Evolutionary conservation across 371 early-diverging fungal species (phyloP).

Genomic region (Encephalitozoon hellem): DNA sequence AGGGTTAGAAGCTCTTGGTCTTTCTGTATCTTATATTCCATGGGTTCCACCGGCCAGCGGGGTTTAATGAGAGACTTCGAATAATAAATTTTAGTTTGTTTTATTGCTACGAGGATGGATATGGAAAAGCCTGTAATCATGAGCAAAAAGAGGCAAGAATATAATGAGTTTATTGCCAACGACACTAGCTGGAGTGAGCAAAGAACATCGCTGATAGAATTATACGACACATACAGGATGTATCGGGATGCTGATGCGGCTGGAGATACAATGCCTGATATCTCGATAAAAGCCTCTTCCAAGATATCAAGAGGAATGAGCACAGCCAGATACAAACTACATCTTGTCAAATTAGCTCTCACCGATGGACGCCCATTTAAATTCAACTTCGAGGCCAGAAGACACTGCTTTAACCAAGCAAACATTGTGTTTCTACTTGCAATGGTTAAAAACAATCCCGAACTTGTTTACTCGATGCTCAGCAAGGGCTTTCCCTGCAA

Average conservation of each 20-base stretch:
- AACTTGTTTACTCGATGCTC: constrained; percentile 51
- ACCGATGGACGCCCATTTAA: constrained; percentile 35
- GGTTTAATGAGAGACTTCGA: not conserved
- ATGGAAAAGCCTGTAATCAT: constrained; percentile 1
- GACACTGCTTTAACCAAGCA: constrained; percentile 22
- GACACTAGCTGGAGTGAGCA: constrained; percentile 38
- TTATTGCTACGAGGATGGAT: not conserved
- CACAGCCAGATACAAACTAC: constrained; percentile 12
- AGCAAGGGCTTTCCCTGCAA: constrained; percentile 42
- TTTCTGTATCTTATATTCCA: constrained; percentile 30
- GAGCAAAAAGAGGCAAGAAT: constrained; percentile 23
- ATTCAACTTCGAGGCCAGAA: not conserved
- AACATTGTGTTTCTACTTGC: constrained; percentile 53
- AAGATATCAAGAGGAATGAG: constrained; percentile 8
- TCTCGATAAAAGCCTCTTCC: constrained; percentile 11
- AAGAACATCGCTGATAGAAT: constrained; percentile 22
- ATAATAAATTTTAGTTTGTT: constrained; percentile 10
- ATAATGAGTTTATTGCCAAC: constrained; percentile 36
- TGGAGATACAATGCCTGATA: not conserved
- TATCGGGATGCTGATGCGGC: constrained; percentile 26
- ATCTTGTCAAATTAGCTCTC: constrained; percentile 10
- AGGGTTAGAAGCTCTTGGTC: constrained; percentile 41
- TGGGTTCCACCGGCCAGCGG: not conserved
- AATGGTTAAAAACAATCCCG: constrained; percentile 44
- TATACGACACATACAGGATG: constrained; percentile 14